These are phyloP conservation scores for Boletus pseudo-olivaceus DNA, from an alignment of 768 basidiomycete genomes.

Conservation along the genomic window DNA sequence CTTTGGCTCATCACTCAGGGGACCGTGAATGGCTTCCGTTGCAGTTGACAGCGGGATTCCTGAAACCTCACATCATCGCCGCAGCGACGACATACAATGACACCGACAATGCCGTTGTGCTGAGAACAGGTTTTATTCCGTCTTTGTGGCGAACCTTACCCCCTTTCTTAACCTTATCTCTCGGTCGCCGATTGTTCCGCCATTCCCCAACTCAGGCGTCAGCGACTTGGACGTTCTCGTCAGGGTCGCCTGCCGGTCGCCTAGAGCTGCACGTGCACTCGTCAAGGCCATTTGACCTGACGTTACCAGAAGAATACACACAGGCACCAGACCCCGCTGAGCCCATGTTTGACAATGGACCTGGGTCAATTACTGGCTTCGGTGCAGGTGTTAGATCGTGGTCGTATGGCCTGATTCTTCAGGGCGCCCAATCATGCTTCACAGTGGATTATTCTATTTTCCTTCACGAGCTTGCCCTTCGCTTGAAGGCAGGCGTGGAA, in stretches of 20 bases:
- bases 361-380: conserved; percentile 53
- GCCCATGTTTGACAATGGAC: conserved; percentile 25
- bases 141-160: conserved; percentile 29
- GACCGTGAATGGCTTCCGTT: conserved; percentile 15
- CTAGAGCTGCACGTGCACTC: conserved; percentile 44
- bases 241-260: conserved; percentile 20
- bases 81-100: conserved; percentile 49
- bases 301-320: conserved; percentile 22
- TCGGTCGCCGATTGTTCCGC: conserved; percentile 51
- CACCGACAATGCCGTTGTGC: conserved; percentile 41
- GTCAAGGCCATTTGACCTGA: conserved; percentile 38
- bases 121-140: conserved; percentile 38
- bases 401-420: conserved; percentile 48
- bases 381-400: conserved; percentile 44
- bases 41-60: conserved; percentile 40
- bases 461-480: conserved; percentile 53
- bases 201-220: conserved; percentile 45
- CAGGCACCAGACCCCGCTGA: conserved; percentile 20
- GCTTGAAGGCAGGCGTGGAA: conserved; percentile 49
- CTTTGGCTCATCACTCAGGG: conserved; percentile 6
- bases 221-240: conserved; percentile 30
- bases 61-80: conserved; percentile 39
- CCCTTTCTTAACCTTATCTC: conserved; percentile 42
- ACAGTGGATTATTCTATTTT: conserved; percentile 49
- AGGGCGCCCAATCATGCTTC: conserved; percentile 45